Base-by-base conservation (phyloP, 305 asterid genomes). In the Rubia peregrina region DNA sequence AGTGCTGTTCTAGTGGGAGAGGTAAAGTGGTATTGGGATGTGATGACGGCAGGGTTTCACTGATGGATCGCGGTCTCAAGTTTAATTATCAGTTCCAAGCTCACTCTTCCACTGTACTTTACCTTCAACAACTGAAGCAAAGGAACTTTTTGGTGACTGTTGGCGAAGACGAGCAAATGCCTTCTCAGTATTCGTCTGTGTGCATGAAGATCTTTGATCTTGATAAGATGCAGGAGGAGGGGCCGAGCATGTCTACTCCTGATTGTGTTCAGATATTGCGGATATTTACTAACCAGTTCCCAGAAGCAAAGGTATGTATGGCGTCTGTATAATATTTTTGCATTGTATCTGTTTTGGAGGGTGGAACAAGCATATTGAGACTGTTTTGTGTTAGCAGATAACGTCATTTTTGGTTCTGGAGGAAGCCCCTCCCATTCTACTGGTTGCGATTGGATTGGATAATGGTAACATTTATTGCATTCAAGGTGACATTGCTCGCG, bases 401-500 rank as follows among this genome's bases (percentile, higher is more conserved):
- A 94, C 96, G 0, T 91, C 90, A 1, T 94, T 94, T 81, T 69
- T 84, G 44, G 95, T 91, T 49, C 82, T 89, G 49, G 99, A 94
- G 82, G 99, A 94, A 85, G 91, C 91, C 74, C 98, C 99, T 4
- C 99, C 98, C 30, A 85, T 91, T 72, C 83, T 91, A 67, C 86
- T 94, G 57, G 86, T 94, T 82, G 99, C 96, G 67, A 87, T 91
- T 78, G 99, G 99, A 76, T 75, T 91, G 79, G 95, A 88, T 72
- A 94, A 89, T 67, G 98, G 99, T 66, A 84, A 83, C 80, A 85
- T 94, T 74, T 94, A 94, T 80, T 91, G 98, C 85, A 94, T 94
- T 79, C 98, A 88, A 85, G 99, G 99, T n/a, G 99, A 94, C 75
- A 79, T 94, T 80, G 96, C 98, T 42, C 97, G 99, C 41, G 99